Percentiles rank a stretch among this genome's conserved stretches.
These are phyloP conservation scores for Exophiala bonariae DNA, from an alignment of 2,329 filamentous ascomycete species.

Conservation along the genomic window DNA sequence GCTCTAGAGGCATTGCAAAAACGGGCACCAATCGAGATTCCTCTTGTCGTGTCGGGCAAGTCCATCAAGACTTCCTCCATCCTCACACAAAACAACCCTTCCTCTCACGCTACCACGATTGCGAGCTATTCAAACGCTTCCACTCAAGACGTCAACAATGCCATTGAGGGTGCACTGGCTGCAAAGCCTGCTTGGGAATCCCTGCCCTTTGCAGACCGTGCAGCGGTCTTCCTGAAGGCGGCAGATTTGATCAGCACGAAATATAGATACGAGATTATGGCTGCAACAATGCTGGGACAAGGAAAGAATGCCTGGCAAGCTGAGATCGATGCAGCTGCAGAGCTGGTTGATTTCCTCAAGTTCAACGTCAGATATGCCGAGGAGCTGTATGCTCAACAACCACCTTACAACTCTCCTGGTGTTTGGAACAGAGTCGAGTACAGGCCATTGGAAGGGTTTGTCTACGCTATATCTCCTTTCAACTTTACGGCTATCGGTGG, in stretches of 20 bases:
- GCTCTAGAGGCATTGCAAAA: slow-evolving; percentile 71
- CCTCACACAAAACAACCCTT: slow-evolving; percentile 76
- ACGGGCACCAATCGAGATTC: slow-evolving; percentile 72
- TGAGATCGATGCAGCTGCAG: slow-evolving; percentile 95
- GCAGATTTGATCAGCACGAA: slow-evolving; percentile 87
- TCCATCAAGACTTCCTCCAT: slow-evolving; percentile 68
- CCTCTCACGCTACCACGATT: slow-evolving; percentile 72
- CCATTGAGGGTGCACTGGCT: slow-evolving; percentile 81
- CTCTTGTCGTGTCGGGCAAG: slow-evolving; percentile 80
- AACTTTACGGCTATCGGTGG: slow-evolving; percentile 93
- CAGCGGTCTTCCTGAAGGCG: slow-evolving; percentile 92
- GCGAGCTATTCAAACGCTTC: slow-evolving; percentile 85
- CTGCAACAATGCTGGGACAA: slow-evolving; percentile 91
- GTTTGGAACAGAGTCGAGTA: slow-evolving; percentile 89
- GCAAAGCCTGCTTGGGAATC: slow-evolving; percentile 85
- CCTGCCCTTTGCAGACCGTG: slow-evolving; percentile 84
- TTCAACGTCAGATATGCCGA: slow-evolving; percentile 95
- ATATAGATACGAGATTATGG: slow-evolving; percentile 96
- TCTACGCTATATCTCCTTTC: slow-evolving; percentile 86
- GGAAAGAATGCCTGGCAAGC: slow-evolving; percentile 99
- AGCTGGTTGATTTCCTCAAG: slow-evolving; percentile 87
- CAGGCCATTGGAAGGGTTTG: slow-evolving; percentile 82
- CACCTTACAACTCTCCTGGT: slow-evolving; percentile 75
- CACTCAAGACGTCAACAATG: slow-evolving; percentile 70
- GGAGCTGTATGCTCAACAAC: slow-evolving; percentile 85